Conservation (phyloP, 768 basidiomycete species). For the Tulasnella sp. region DNA sequence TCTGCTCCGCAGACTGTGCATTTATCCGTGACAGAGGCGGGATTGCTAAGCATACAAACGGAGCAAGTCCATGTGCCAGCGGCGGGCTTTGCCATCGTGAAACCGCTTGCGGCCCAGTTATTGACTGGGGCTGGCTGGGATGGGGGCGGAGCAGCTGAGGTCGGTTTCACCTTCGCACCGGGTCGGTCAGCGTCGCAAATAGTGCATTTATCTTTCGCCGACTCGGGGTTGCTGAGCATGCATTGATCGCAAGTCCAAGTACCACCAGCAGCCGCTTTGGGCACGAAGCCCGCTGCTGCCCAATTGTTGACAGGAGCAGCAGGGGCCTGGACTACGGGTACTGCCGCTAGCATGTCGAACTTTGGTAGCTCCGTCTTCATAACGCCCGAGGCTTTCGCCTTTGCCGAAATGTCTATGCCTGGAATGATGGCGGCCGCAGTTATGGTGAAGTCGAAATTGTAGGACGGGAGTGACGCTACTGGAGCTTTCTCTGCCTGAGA, state of each 20-base stretch:
- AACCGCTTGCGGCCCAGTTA: slow-evolving; percentile 18
- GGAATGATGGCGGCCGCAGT: not conserved
- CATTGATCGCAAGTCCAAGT: slow-evolving; percentile 66
- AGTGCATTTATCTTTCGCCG: slow-evolving; percentile 51
- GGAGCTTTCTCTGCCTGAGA: not conserved
- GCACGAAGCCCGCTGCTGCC: slow-evolving; percentile 63
- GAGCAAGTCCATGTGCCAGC: slow-evolving; percentile 42
- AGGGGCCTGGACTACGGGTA: not conserved
- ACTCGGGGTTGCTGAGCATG: slow-evolving; percentile 48
- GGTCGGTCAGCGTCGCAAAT: slow-evolving; percentile 51
- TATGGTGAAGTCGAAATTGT: slow-evolving; percentile 19
- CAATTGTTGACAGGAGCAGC: slow-evolving; percentile 48
- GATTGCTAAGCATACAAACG: slow-evolving; percentile 49
- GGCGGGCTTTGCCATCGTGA: slow-evolving; percentile 41
- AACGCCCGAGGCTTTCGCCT: not conserved
- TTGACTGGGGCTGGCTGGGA: slow-evolving; percentile 27
- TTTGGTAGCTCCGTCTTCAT: not conserved
- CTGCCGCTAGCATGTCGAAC: not conserved
- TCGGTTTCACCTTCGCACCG: slow-evolving; percentile 2
- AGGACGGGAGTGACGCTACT: not conserved
- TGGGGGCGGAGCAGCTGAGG: slow-evolving; percentile 38
- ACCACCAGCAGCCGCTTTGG: slow-evolving; percentile 39
- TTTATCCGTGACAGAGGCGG: slow-evolving; percentile 49
- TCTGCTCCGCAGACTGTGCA: slow-evolving; percentile 56
- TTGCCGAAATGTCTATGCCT: not conserved